Conservation (phyloP, 1,139 yeast genomes). For the Magnusiomyces fungicola region DNA sequence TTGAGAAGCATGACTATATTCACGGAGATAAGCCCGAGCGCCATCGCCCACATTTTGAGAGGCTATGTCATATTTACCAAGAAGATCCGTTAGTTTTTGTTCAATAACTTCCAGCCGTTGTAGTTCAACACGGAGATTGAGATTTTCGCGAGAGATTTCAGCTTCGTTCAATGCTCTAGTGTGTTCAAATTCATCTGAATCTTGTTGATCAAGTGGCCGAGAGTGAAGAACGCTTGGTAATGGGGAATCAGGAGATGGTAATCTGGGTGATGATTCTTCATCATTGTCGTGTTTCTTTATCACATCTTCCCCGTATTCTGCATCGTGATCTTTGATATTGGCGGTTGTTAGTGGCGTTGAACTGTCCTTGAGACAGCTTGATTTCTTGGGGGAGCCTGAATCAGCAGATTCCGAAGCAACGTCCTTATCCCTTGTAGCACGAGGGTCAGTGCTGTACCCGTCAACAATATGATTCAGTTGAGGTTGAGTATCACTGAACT, state of each 20-base stretch:
- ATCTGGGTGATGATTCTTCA: not conserved
- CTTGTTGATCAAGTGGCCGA: too few species aligned
- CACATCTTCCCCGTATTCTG: not conserved
- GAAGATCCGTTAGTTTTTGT: conserved; percentile 18
- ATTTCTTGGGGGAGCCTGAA: too few species aligned
- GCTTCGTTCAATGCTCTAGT: not conserved
- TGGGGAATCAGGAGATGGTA: too few species aligned
- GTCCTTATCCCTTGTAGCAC: not conserved
- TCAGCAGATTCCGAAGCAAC: not conserved
- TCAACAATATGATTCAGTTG: not conserved
- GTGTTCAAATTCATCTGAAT: not conserved
- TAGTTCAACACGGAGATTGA: conserved; percentile 23
- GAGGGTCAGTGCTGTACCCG: not conserved
- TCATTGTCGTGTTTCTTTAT: not conserved
- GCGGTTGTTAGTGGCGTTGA: too few species aligned
- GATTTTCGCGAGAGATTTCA: conserved; percentile 14
- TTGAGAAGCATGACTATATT: conserved; percentile 19
- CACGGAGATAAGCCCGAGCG: conserved; percentile 18
- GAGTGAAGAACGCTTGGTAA: too few species aligned
- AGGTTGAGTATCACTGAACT: conserved; percentile 1
- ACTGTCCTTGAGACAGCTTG: too few species aligned
- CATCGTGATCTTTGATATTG: not conserved
- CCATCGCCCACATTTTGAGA: conserved; percentile 19
- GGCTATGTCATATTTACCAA: conserved; percentile 22
- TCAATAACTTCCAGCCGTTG: conserved; percentile 25